A percentile compares a stretch with the other conserved stretches of the same genome.
Evolutionary conservation across 352 stramenopile genomes (phyloP).

Genomic region (Phytophthora pisi): DNA sequence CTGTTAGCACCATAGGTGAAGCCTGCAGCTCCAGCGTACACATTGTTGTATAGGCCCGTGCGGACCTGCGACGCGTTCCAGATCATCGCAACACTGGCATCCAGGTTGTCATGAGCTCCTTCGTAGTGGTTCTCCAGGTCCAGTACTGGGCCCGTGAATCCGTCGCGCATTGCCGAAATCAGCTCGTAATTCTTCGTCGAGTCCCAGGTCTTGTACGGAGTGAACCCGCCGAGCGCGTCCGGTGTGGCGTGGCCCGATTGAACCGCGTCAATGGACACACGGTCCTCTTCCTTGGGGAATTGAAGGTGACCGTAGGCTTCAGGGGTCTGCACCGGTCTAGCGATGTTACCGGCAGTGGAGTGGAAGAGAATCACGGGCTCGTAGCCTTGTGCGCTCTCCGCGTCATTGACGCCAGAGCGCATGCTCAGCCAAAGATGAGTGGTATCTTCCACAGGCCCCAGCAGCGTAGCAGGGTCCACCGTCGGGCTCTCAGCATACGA

Average conservation of each 20-base stretch:
- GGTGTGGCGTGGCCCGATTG: slow-evolving; percentile 20
- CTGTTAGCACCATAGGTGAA: slow-evolving; percentile 32
- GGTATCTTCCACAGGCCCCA: slow-evolving; percentile 18
- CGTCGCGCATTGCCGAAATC: slow-evolving; percentile 17
- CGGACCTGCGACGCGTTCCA: slow-evolving; percentile 30
- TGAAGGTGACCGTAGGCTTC: slow-evolving; percentile 15
- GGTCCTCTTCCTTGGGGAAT: slow-evolving; percentile 17
- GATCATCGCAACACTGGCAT: not conserved
- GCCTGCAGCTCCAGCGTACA: slow-evolving; percentile 23
- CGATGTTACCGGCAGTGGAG: slow-evolving; percentile 6
- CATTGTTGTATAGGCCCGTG: slow-evolving; percentile 26
- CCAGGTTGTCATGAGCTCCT: slow-evolving; percentile 22
- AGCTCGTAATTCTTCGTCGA: slow-evolving; percentile 29
- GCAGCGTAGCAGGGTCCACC: slow-evolving; percentile 8
- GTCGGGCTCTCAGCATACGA: not conserved
- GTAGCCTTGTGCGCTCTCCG: slow-evolving; percentile 10
- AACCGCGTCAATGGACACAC: slow-evolving; percentile 23
- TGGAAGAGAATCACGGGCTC: slow-evolving; percentile 17
- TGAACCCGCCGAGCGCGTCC: slow-evolving; percentile 3
- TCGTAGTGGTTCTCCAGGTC: slow-evolving; percentile 36
- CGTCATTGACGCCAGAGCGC: slow-evolving; percentile 12
- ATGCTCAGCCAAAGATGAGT: slow-evolving; percentile 19
- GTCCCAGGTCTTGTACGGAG: slow-evolving; percentile 8
- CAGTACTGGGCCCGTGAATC: slow-evolving; percentile 24
- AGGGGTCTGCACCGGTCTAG: slow-evolving; percentile 11